Evolutionary conservation across 1,284 basidiomycete genomes (phyloP).

Genomic region (Taiwanofungus camphoratus): DNA sequence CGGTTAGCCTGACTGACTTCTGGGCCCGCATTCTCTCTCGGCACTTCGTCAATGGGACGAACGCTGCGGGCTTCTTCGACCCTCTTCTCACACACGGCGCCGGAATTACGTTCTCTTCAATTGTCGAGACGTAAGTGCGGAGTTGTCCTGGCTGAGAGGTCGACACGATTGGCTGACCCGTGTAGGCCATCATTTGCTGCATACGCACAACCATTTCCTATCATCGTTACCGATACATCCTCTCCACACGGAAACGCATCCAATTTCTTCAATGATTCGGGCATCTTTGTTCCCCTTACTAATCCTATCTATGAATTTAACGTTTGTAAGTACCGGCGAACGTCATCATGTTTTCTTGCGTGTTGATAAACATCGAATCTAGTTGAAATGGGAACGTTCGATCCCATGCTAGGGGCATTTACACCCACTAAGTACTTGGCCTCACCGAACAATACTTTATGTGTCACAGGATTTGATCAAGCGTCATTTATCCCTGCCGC

Average conservation of each 20-base stretch:
- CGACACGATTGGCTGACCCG: background rate
- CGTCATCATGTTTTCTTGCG: background rate
- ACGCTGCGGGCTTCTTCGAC: constrained; percentile 16
- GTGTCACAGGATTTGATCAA: constrained; percentile 46
- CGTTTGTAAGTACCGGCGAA: constrained; percentile 32
- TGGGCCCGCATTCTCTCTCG: constrained; percentile 23
- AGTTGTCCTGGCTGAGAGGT: background rate
- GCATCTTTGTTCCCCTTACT: constrained; percentile 26
- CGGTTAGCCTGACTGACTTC: constrained; percentile 21
- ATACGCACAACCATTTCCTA: constrained; percentile 22
- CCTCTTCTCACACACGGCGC: constrained; percentile 20
- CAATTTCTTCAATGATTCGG: constrained; percentile 8
- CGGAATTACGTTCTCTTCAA: constrained; percentile 21
- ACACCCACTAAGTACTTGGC: constrained; percentile 37
- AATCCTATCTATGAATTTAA: constrained; percentile 41
- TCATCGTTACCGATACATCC: constrained; percentile 20
- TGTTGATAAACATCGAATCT: background rate
- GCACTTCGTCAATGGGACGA: constrained; percentile 24
- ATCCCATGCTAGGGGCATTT: constrained; percentile 40
- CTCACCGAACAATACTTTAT: constrained; percentile 35
- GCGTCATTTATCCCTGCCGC: constrained; percentile 33
- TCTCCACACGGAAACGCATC: constrained; percentile 11
- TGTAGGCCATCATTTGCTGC: constrained; percentile 18
- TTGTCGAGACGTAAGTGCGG: constrained; percentile 19
- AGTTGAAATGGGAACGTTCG: constrained; percentile 42